Evolutionary conservation across 163 green algal species (phyloP).

Genomic region (Chloromonas sp.): DNA sequence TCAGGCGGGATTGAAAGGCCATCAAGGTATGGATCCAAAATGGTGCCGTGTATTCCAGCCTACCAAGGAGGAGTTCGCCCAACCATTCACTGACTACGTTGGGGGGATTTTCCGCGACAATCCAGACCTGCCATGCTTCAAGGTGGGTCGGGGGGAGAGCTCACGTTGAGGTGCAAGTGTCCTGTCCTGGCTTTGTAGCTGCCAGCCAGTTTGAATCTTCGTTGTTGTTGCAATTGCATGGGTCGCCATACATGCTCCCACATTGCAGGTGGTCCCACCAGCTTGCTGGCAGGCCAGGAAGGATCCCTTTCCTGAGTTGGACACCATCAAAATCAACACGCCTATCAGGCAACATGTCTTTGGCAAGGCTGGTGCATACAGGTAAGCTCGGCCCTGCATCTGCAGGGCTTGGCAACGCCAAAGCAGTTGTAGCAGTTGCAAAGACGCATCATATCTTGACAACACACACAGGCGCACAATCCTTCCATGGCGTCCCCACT

Average conservation of each 20-base stretch:
- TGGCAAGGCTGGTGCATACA: slow-evolving; percentile 65
- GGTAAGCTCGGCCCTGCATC: slow-evolving; percentile 21
- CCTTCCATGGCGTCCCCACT: no score
- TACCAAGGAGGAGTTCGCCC: slow-evolving; percentile 57
- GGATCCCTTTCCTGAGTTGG: slow-evolving; percentile 45
- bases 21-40: background rate
- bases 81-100: slow-evolving; percentile 66
- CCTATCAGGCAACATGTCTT: slow-evolving; percentile 85
- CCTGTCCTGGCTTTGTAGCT: background rate
- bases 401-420: background rate
- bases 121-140: slow-evolving; percentile 63
- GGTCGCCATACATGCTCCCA: background rate
- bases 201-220: no score
- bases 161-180: no score
- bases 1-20: background rate
- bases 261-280: slow-evolving; percentile 56
- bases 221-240: background rate
- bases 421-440: no score
- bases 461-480: background rate
- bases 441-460: no score
- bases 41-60: slow-evolving; percentile 57
- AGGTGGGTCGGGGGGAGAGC: slow-evolving; percentile 20
- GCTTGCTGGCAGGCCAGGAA: slow-evolving; percentile 38
- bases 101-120: slow-evolving; percentile 52
- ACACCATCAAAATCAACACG: slow-evolving; percentile 59